Evolutionary conservation across 768 basidiomycete genomes (phyloP).

Genomic region (Amanita pseudoporphyria): DNA sequence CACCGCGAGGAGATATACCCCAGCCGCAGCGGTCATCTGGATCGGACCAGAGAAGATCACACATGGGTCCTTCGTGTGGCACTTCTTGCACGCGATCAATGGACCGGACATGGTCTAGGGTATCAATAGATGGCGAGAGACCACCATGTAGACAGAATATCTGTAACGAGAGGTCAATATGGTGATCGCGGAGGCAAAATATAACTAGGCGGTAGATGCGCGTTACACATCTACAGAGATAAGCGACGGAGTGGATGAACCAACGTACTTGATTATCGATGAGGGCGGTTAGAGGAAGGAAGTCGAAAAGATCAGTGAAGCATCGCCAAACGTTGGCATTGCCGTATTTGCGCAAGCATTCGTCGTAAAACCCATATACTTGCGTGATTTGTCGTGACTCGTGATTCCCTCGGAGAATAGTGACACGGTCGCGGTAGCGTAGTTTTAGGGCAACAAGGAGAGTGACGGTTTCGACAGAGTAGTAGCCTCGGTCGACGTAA

Average conservation of each 20-base stretch:
- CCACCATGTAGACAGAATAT: slow-evolving; percentile 99
- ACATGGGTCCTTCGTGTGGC: slow-evolving; percentile 99
- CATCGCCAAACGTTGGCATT: slow-evolving; percentile 99
- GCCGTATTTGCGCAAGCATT: slow-evolving; percentile 98
- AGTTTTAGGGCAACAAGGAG: slow-evolving; percentile 95
- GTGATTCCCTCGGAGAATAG: slow-evolving; percentile 97
- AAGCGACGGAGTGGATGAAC: not conserved
- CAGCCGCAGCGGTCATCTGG: slow-evolving; percentile 99
- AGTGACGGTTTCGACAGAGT: slow-evolving; percentile 98
- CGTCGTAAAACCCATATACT: slow-evolving; percentile 99
- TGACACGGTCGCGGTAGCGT: slow-evolving; percentile 96
- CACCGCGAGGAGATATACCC: slow-evolving; percentile 98
- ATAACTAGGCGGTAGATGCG: not conserved
- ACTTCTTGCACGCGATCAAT: slow-evolving; percentile 99
- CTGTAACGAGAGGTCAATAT: slow-evolving; percentile 29
- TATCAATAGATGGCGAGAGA: slow-evolving; percentile 97
- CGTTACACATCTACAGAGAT: not conserved
- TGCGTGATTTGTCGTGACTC: slow-evolving; percentile 99
- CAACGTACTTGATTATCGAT: slow-evolving; percentile 96
- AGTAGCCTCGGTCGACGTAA: slow-evolving; percentile 98
- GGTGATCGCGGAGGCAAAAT: slow-evolving; percentile 1
- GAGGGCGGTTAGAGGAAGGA: slow-evolving; percentile 91
- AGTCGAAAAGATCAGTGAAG: slow-evolving; percentile 98
- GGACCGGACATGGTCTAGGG: slow-evolving; percentile 96
- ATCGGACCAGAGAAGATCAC: slow-evolving; percentile 98